Base-by-base conservation (phyloP, 2,329 filamentous ascomycete species). In the Xylariaceae sp. region DNA sequence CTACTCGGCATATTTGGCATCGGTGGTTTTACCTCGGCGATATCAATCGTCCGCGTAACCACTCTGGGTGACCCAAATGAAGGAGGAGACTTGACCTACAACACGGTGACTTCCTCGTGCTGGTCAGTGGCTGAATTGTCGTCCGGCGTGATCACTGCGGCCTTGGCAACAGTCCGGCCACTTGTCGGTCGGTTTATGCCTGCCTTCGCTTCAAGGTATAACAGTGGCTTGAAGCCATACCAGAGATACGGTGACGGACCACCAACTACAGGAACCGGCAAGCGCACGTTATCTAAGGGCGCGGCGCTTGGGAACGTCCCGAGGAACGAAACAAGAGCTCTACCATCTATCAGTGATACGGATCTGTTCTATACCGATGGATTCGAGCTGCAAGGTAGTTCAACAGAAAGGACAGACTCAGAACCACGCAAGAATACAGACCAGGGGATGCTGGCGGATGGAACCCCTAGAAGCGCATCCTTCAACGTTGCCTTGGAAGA, bases 121-220 rank as follows among this genome's bases (percentile, higher is more conserved):
- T 53, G 40, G 35, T 57, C 54, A 16, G 43, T 53, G 15, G 54
- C 54, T 24, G 54, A 57, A 20, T 24, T 57, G 13, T 43, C 50
- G 18, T 53, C 50, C 10, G 54, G 54, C 4, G 50, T 57, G 32
- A 50, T 52, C 9, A 46, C 49, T 23, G 54, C 54, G 21, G 44
- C 54, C 2, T 27, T 57, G 9, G 54, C 50, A 2, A 57, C 54
- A 9, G 29, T 50, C 15, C 50, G 50, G n/a, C 54, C 54, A 1
- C 44, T 57, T n/a, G 21, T 53, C 5, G 30, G 40, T 24, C 37
- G 50, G 4, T 15, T 53, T 11, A 41, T 57, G 2, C 44, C 54
- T 13, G 24, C 41, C 9, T 35, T 52, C 33, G 42, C 50, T n/a
- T 42, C 50, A 7, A 40, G 23, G 13, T 11, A 27, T 3, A 51